Conservation (phyloP, 2,329 filamentous ascomycete species). For the Diaporthe nobilis region DNA sequence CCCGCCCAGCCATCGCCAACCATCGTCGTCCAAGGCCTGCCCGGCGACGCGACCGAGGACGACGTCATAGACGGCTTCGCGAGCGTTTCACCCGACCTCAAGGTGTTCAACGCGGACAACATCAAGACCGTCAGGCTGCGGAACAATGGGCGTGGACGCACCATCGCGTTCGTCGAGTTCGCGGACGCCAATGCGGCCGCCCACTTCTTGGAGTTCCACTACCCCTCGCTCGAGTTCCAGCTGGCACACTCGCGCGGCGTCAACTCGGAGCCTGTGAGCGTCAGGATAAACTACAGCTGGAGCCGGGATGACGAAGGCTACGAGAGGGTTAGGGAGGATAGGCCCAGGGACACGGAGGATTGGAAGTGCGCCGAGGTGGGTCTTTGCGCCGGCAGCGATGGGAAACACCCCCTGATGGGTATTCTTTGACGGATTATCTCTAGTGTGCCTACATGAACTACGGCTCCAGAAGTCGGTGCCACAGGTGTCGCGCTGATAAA, state of each 20-base stretch:
- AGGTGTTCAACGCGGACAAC: slow-evolving; percentile 42
- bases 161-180: slow-evolving; percentile 59
- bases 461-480: slow-evolving; percentile 68
- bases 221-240: slow-evolving; percentile 54
- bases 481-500: slow-evolving; percentile 69
- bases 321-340: slow-evolving; percentile 34
- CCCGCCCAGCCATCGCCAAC: slow-evolving; percentile 46
- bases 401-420: not conserved
- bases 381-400: not conserved
- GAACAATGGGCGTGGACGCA: slow-evolving; percentile 47
- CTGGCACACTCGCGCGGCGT: slow-evolving; percentile 49
- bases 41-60: slow-evolving; percentile 62
- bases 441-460: slow-evolving; percentile 72
- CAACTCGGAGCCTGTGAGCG: slow-evolving; percentile 48
- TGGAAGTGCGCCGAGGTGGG: slow-evolving; percentile 57
- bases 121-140: slow-evolving; percentile 43
- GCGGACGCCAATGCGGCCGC: slow-evolving; percentile 55
- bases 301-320: slow-evolving; percentile 50
- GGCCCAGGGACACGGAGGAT: slow-evolving; percentile 50
- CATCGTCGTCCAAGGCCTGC: slow-evolving; percentile 69
- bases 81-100: slow-evolving; percentile 38
- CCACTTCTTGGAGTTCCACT: slow-evolving; percentile 55
- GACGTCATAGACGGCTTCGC: slow-evolving; percentile 51
- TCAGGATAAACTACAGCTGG: slow-evolving; percentile 55
- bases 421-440: not conserved